Base-by-base conservation (phyloP, 108 stramenopile species). In the Nitzschia sp. region DNA sequence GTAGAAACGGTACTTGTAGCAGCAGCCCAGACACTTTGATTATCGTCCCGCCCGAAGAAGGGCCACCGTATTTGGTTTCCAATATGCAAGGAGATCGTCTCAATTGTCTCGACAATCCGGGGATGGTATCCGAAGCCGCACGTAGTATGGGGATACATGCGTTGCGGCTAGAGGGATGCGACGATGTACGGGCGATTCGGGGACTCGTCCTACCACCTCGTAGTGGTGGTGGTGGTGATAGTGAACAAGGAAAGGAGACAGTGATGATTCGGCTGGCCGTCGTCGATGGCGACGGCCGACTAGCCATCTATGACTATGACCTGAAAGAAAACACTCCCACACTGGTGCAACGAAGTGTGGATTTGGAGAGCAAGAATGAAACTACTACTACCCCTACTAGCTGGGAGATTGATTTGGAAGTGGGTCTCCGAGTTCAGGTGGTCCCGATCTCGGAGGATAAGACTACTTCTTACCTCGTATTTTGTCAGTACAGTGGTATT, bases 41-140 rank as follows among this genome's bases (percentile, higher is more conserved):
- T n/a, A 78, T 75, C 38, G 68, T 45, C 53, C 74, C 45, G 17
- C 77, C 59, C 5, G 72, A 36, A 59, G 53, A 72, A 57, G 45
- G 58, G 9, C 72, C 71, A 4, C 52, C 83, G 41, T 63, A 86
- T 44, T 53, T 89, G n/a, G 85, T 89, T 25, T 86, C 83, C 23
- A 82, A 85, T 35, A 89, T 89, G 63, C 75, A 86, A 38, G 88
- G 88, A 0, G 47, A 56, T 26, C 36, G 65, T n/a, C 72, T 90
- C 30, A 90, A 90, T 66, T 68, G 54, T 27, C 58, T 55, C 28
- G 58, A 76, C 5, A 64, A 83, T 45, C 55, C 69, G 33, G 67
- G 47, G 16, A 58, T 61, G 9, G 76, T 85, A 6, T 47, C 74
- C 23, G 71, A 79, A 47, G 89, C 83, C 26, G 80, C 80, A 0